Evolutionary conservation across 78 protist species (phyloP).

Genomic region (Dictyostelium capitatum): DNA sequence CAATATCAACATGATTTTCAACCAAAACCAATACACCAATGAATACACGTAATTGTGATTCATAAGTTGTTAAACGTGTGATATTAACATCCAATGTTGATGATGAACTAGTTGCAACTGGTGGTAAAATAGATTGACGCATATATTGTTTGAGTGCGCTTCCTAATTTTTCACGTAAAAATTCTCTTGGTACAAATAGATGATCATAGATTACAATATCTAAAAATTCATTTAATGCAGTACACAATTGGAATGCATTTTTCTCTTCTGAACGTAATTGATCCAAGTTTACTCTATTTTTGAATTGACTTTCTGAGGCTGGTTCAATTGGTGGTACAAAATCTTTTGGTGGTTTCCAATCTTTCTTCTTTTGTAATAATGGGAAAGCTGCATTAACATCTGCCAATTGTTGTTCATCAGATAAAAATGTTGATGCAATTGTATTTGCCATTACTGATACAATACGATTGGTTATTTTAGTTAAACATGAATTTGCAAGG

Average conservation of each 20-base stretch:
- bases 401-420: constrained; percentile 54
- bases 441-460: constrained; percentile 19
- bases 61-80: constrained; percentile 54
- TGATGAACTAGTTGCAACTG: neutral
- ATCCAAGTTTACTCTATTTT: constrained; percentile 30
- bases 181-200: constrained; percentile 73
- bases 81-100: neutral
- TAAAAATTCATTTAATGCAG: constrained; percentile 74
- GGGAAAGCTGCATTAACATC: constrained; percentile 82
- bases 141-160: constrained; percentile 28
- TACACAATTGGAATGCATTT: constrained; percentile 78
- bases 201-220: constrained; percentile 67
- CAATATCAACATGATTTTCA: constrained; percentile 79
- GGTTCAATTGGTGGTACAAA: constrained; percentile 83
- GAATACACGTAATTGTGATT: constrained; percentile 46
- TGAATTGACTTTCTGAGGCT: constrained; percentile 60
- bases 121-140: constrained; percentile 48
- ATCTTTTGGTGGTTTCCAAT: constrained; percentile 88
- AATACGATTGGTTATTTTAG: constrained; percentile 52
- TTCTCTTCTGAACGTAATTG: constrained; percentile 56
- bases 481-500: constrained; percentile 25
- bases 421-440: constrained; percentile 17
- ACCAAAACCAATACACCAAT: constrained; percentile 64
- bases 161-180: constrained; percentile 73
- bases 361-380: constrained; percentile 75